A percentile compares a stretch with the other conserved stretches of the same genome.
Evolutionary conservation across 164 flowering plant genomes (phyloP).

Genomic region (Kalanchoe fedtschenkoi): DNA sequence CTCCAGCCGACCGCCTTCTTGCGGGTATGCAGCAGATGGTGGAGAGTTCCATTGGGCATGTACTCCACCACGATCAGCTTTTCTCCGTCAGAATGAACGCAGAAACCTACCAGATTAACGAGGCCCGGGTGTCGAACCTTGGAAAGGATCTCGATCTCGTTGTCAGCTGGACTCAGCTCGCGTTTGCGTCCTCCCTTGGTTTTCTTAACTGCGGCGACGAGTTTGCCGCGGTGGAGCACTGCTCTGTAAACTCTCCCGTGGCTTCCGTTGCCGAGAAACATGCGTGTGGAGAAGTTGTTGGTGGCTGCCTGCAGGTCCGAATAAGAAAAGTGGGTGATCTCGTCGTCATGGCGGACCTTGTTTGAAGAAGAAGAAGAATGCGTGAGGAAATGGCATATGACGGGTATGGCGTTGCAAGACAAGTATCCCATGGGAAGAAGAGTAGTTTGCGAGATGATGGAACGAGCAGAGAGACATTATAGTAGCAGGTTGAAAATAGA

Average conservation of each 20-base stretch:
- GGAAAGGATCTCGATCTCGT: slow-evolving; percentile 74
- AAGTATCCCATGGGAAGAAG: too few relatives aligned
- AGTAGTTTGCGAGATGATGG: too few relatives aligned
- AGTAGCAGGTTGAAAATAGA: too few relatives aligned
- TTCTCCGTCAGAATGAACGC: slow-evolving; percentile 16
- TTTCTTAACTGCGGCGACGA: slow-evolving; percentile 65
- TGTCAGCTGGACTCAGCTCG: slow-evolving; percentile 32
- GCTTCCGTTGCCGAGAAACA: background rate
- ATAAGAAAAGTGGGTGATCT: background rate
- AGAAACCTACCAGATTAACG: slow-evolving; percentile 64
- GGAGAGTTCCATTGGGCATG: slow-evolving; percentile 73
- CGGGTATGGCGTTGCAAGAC: too few relatives aligned
- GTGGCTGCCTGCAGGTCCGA: background rate
- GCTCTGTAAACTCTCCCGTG: slow-evolving; percentile 48
- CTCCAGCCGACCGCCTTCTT: slow-evolving; percentile 44
- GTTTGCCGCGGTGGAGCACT: slow-evolving; percentile 34
- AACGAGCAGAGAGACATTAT: too few relatives aligned
- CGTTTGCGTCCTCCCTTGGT: slow-evolving; percentile 8
- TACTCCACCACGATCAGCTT: slow-evolving; percentile 63
- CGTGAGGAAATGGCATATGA: too few relatives aligned
- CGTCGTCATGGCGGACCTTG: background rate
- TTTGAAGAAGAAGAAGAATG: too few relatives aligned
- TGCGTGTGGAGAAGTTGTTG: background rate
- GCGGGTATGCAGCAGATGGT: slow-evolving; percentile 42
- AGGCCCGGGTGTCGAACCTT: slow-evolving; percentile 31